Evolutionary conservation across 1,284 basidiomycete species (phyloP), one percentile per base, ranked within the genome.

Genomic region (Dichomitus squalens): DNA sequence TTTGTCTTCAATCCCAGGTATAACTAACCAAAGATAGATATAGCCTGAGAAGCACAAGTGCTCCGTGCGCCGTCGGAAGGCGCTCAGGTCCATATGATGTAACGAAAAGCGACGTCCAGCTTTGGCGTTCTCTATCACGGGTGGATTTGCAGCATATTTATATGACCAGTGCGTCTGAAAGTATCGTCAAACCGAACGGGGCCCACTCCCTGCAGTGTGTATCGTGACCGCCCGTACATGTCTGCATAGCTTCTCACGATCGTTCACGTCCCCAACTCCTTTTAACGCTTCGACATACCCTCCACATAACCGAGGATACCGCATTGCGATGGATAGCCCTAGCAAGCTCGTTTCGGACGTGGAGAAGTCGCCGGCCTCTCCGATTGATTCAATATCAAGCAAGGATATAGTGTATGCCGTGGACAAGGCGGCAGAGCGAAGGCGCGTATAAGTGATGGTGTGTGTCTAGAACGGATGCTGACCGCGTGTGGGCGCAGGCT

Each of bases 401-500:
- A 27, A 20, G 25, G 27, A 9, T 14, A 39, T 35, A 8, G 27
- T 27, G 23, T 50, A 39, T 50, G 25, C 39, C 9, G 49, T 50
- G n/a, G 36, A 50, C 18, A 36, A 39, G 34, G 5, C 20, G 8
- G 49, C 49, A 3, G 49, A 50, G 25, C 23, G 36, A 29, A 18
- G 49, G 49, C 39, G 9, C 16, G 23, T 31, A 31, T 38, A 9
- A 39, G 20, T 11, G n/a, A 36, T 40, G 36, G 11, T 21, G 36
- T 8, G 21, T 49, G 16, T 12, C 7, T n/a, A n/a, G 16, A 23
- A 35, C 18, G 29, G 20, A 31, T 29, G n/a, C 41, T 51, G 49
- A 51, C 16, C 16, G 9, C n/a, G 18, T n/a, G 3, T 31, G 3
- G 40, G 21, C 7, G 20, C 40, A 69, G 68, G 46, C 60, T 69